A percentile compares a stretch with the other conserved stretches of the same genome.
These are phyloP conservation scores for Dendrobium huoshanense DNA, from an alignment of 106 monocot genomes.

Conservation along the genomic window DNA sequence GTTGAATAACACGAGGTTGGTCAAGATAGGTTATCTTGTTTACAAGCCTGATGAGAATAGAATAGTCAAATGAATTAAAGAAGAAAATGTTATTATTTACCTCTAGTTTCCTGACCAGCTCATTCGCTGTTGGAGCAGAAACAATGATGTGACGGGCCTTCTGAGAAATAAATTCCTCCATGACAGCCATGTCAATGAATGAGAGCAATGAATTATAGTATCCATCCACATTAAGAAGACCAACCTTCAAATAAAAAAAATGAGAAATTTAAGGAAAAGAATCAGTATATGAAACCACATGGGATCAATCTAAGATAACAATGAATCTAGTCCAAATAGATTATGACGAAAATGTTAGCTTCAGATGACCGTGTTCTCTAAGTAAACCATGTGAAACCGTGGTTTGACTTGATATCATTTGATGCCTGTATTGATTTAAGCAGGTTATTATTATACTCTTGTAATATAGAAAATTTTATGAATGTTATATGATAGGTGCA, in stretches of 20 bases:
- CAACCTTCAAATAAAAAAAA: conserved; percentile 19
- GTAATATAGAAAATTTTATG: too few species aligned
- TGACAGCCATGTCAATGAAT: conserved; percentile 51
- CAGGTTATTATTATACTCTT: too few species aligned
- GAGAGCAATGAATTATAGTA: conserved; percentile 45
- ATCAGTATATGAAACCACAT: not conserved
- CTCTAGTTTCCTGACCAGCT: conserved; percentile 42
- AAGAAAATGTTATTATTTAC: conserved; percentile 4
- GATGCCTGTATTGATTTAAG: too few species aligned
- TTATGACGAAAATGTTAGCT: too few species aligned
- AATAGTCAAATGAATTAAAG: too few species aligned
- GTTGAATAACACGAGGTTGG: not conserved
- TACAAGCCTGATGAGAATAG: not conserved
- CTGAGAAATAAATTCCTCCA: conserved; percentile 45
- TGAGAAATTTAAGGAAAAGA: not conserved
- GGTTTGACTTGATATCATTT: too few species aligned
- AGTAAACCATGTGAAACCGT: too few species aligned
- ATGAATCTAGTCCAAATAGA: not conserved
- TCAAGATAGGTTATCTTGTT: not conserved
- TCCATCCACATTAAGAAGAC: conserved; percentile 42
- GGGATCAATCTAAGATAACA: not conserved
- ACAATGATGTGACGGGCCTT: conserved; percentile 43
- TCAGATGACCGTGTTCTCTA: too few species aligned
- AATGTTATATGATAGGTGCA: too few species aligned
- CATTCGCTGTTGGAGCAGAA: conserved; percentile 38